These are phyloP conservation scores for Thinopyrum elongatum DNA, from an alignment of 176 grass and related monocot genomes.

Conservation along the genomic window DNA sequence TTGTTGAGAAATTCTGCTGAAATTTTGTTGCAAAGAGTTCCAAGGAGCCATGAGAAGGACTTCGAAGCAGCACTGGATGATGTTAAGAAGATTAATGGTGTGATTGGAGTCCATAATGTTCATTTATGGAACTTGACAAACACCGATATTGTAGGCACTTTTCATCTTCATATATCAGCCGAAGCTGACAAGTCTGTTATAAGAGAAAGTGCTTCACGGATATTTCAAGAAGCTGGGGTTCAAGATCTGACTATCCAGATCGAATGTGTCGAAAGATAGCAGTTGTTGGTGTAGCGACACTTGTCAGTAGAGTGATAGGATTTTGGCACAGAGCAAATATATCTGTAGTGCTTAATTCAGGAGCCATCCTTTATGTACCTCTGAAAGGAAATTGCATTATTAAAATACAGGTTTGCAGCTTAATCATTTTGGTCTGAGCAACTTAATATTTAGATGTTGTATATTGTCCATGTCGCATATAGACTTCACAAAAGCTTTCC, in stretches of 20 bases:
- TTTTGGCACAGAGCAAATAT: slow-evolving; percentile 40
- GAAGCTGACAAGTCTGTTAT: slow-evolving; percentile 61
- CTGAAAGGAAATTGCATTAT: slow-evolving; percentile 14
- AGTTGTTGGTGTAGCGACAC: slow-evolving; percentile 1
- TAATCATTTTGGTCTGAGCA: background rate
- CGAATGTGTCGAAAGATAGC: slow-evolving; percentile 66
- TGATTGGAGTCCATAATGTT: slow-evolving; percentile 58
- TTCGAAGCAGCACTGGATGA: slow-evolving; percentile 67
- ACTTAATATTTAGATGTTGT: too few species aligned
- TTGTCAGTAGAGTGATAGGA: slow-evolving; percentile 35
- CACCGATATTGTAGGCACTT: slow-evolving; percentile 80
- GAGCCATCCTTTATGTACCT: background rate
- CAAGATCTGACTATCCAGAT: slow-evolving; percentile 83
- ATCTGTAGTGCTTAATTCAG: slow-evolving; percentile 13
- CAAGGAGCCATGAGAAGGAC: slow-evolving; percentile 79
- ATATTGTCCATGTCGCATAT: too few species aligned
- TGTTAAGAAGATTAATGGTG: slow-evolving; percentile 63
- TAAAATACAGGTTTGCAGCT: slow-evolving; percentile 16
- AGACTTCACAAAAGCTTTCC: too few species aligned
- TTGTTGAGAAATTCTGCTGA: slow-evolving; percentile 94
- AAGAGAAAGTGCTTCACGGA: slow-evolving; percentile 44
- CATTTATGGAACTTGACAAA: slow-evolving; percentile 99
- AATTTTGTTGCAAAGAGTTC: slow-evolving; percentile 95
- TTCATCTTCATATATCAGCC: slow-evolving; percentile 61
- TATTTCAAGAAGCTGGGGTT: slow-evolving; percentile 78